phyloP scores from a whole-genome alignment of 2,329 filamentous ascomycete genomes.

The Aspergillus quadricinctus region DNA sequence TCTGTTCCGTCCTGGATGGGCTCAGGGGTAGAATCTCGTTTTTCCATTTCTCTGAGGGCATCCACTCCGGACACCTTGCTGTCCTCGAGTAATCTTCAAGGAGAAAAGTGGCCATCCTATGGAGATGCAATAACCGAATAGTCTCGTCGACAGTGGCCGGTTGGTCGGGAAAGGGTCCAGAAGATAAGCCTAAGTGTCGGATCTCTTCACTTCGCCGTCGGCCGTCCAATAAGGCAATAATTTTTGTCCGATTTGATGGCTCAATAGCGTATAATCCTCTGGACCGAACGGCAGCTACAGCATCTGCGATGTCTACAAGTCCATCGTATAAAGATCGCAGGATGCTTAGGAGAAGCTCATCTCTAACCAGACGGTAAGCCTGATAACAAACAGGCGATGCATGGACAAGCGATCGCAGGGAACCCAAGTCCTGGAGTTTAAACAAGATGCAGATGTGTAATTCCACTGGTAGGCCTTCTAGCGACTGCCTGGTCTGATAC shows the following conservation, averaged over 20 bases:
- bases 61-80: conserved; percentile 1
- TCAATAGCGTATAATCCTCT: conserved; percentile 4
- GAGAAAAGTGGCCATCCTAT: conserved; percentile 5
- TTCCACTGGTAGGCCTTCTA: conserved; percentile 15
- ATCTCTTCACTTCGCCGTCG: conserved; percentile 16
- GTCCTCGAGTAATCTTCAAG: conserved; percentile 3
- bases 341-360: background rate
- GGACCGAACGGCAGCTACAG: conserved; percentile 17
- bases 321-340: conserved; percentile 6
- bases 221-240: conserved; percentile 14
- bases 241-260: conserved; percentile 2
- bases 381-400: conserved; percentile 12
- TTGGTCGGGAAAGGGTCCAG: background rate
- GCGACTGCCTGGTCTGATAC: background rate
- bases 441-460: conserved; percentile 14
- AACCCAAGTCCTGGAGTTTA: conserved; percentile 6
- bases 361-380: conserved; percentile 9
- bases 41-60: background rate
- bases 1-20: conserved; percentile 8
- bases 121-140: conserved; percentile 4
- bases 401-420: conserved; percentile 11
- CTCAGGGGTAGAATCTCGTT: background rate
- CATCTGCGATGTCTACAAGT: conserved; percentile 12
- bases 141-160: conserved; percentile 7
- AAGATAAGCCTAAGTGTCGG: background rate